Percentiles rank a stretch among this genome's conserved stretches.
These are phyloP conservation scores for Clonostachys byssicola DNA, from an alignment of 2,329 filamentous ascomycete species.

Conservation along the genomic window DNA sequence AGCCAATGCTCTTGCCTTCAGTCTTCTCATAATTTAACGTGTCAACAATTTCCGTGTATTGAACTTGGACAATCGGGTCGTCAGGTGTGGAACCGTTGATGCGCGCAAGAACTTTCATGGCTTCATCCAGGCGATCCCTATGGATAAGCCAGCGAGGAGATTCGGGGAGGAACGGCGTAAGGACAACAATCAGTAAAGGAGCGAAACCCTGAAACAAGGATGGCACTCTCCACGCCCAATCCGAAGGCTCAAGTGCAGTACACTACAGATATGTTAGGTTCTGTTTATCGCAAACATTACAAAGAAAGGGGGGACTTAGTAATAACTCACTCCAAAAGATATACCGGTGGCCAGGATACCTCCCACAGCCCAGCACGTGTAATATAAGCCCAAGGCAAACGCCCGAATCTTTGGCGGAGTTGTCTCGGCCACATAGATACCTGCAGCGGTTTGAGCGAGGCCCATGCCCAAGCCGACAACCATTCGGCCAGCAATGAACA, in stretches of 20 bases:
- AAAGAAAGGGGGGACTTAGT: constrained; percentile 1
- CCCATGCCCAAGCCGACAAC: constrained; percentile 38
- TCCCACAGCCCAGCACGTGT: constrained; percentile 14
- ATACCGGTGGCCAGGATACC: constrained; percentile 10
- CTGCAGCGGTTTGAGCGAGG: constrained; percentile 34
- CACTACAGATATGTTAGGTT: constrained; percentile 10
- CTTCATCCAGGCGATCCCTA: constrained; percentile 41
- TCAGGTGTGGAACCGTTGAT: background rate
- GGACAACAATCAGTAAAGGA: constrained; percentile 6
- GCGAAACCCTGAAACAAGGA: constrained; percentile 19
- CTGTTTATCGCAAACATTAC: background rate
- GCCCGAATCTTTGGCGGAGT: constrained; percentile 19
- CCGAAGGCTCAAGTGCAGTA: constrained; percentile 10
- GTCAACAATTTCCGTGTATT: constrained; percentile 4
- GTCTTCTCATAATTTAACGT: constrained; percentile 3
- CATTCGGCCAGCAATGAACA: constrained; percentile 40
- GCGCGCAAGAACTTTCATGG: constrained; percentile 25
- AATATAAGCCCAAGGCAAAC: constrained; percentile 7
- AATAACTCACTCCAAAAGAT: constrained; percentile 11
- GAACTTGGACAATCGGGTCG: constrained; percentile 1
- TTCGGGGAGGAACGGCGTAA: constrained; percentile 40
- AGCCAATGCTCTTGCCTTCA: background rate
- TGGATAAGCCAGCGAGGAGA: constrained; percentile 61
- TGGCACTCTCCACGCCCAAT: constrained; percentile 25
- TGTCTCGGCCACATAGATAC: constrained; percentile 41